Evolutionary conservation across 1,284 basidiomycete species (phyloP), one percentile per base, ranked within the genome.

Genomic region (Moesziomyces parantarcticus): DNA sequence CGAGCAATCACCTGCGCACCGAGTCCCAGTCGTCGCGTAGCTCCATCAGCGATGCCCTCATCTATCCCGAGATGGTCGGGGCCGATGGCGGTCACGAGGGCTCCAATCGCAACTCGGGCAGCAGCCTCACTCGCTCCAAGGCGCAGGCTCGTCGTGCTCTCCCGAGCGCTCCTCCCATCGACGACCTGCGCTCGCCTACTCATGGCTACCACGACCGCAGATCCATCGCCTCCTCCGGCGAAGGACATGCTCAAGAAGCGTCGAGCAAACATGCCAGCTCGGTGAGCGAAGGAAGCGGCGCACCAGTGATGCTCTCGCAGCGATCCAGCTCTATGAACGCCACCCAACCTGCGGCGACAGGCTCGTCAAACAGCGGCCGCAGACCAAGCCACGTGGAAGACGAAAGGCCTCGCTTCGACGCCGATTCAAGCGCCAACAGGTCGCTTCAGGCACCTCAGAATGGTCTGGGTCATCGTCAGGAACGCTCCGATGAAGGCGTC

Each of bases 21-120:
- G 67, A 66, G 20, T 78, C 76, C 40, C 59, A 78, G 42, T 75
- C 71, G 6, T 79, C 78, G 29, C 64, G 67, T 41, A 77, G 76
- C 42, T 77, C 77, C 13, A 18, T 76, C n/a, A 73, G 69, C 26
- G 77, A 76, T 26, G 66, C 75, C 2, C 44, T 73, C 36, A 60
- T 62, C 41, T 52, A 58, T 47, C 53, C 60, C n/a, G 68, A 62
- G 6, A 53, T 50, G 34, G 57, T 59, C 39, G 68, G 53, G 21
- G 65, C 46, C 14, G 71, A 66, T 22, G 50, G 32, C 20, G 50
- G 50, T 22, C 50, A 65, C 44, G 73, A 72, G 3, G 59, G 52
- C 8, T 62, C 71, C 3, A 64, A 66, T 29, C 63, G 66, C 42
- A 74, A 72, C 29, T 64, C 73, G 11, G 62, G 52, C 23, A 75